Base-by-base conservation (phyloP, 163 green algal genomes). In the Chlamydomonas reinhardtii region DNA sequence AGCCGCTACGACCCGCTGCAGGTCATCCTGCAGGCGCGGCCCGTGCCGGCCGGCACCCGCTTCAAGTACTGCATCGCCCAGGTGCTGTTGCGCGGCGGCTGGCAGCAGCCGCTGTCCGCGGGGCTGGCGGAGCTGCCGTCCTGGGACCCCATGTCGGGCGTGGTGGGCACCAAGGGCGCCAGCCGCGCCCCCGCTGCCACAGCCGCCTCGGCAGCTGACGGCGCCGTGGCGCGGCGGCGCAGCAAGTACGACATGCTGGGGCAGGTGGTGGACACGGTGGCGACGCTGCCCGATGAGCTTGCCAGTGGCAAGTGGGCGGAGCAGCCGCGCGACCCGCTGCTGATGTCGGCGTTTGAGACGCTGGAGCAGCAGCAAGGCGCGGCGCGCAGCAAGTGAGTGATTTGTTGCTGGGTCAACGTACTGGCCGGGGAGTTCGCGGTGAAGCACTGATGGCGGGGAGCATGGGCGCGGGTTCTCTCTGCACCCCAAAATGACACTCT, bases 201-300 rank as follows among this genome's bases (percentile, higher is more conserved):
- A 4, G 12, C 65, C n/a, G 34, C 65, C 27, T 5, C 65, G 20
- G 31, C 48, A 19, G 68, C 9, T 11, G 8, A 43, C 39, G 2
- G 39, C 39, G 43, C 2, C 37, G 15, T 43, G 37, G 4, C 37
- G 19, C 72, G 72, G 20, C 27, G 0, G 27, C 72, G 22, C 32
- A 65, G 34, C 72, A 77, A 77, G 72, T 77, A 77, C 72, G 72
- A 77, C 27, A 81, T 87, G 72, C 35, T 87, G 37, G 82, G 82
- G n/a, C 72, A 76, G 82, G 72, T 48, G 39, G 29, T 87, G 29
- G 72, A 81, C 17, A 73, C 48, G 32, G 54, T 25, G 61, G 82
- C 82, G 29, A n/a, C 72, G 39, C 71, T 87, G 59, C 82, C 82
- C 2, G 82, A 87, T 31, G 82, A 87, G 29, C 61, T 87, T 72